These are phyloP conservation scores for Boletus patriciae DNA, from an alignment of 768 basidiomycete genomes.

Conservation along the genomic window DNA sequence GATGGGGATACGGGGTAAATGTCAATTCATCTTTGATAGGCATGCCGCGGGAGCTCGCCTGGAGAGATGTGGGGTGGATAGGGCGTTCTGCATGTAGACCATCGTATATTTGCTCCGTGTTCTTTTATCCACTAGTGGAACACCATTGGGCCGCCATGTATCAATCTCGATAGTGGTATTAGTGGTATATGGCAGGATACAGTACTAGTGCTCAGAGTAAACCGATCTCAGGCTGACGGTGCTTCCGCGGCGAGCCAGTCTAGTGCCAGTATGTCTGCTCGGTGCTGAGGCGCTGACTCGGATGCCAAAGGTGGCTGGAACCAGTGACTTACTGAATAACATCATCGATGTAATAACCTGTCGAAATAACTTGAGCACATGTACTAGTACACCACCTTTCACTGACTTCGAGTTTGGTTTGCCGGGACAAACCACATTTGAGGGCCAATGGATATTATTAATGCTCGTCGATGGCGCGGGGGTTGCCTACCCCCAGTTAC, in stretches of 20 bases:
- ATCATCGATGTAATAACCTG: too few species aligned
- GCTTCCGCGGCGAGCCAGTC: background rate
- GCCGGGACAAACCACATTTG: too few species aligned
- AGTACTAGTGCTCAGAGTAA: conserved; percentile 1
- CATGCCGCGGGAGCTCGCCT: background rate
- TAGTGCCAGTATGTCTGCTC: too few species aligned
- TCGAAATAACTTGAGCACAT: too few species aligned
- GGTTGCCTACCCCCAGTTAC: too few species aligned
- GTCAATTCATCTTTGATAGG: background rate
- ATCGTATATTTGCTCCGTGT: conserved; percentile 5
- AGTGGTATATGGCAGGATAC: background rate
- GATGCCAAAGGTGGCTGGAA: too few species aligned
- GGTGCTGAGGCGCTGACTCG: too few species aligned
- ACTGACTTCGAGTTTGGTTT: too few species aligned
- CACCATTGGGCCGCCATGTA: conserved; percentile 5
- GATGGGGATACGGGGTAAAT: conserved; percentile 72
- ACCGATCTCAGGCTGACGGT: background rate
- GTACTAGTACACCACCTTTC: too few species aligned
- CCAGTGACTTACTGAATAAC: too few species aligned
- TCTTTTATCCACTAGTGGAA: conserved; percentile 8
- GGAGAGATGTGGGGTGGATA: conserved; percentile 36
- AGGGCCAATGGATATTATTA: too few species aligned
- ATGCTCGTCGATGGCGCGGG: too few species aligned
- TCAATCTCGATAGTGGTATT: conserved; percentile 4
- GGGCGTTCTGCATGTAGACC: conserved; percentile 2